phyloP scores from a whole-genome alignment of 2,329 filamentous ascomycete species.

The Aspergillus sp. region DNA sequence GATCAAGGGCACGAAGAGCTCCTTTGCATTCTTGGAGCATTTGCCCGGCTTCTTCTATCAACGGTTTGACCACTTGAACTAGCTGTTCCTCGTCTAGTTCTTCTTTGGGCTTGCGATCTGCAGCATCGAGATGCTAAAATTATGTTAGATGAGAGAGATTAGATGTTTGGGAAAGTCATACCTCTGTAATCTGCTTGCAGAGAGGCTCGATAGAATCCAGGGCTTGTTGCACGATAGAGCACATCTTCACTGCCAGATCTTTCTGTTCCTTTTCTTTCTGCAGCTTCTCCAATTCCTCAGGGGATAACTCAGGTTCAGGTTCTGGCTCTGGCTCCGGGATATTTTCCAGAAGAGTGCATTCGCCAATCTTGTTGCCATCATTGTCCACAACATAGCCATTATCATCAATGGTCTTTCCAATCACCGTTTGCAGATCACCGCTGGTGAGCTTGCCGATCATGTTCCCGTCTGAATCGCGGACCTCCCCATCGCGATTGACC shows the following conservation, averaged over 20 bases:
- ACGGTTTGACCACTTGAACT: conserved; percentile 77
- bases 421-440: conserved; percentile 36
- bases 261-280: conserved; percentile 62
- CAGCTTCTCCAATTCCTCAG: conserved; percentile 50
- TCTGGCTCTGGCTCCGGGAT: conserved; percentile 40
- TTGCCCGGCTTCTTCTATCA: conserved; percentile 79
- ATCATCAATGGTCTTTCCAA: conserved; percentile 42
- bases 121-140: conserved; percentile 66
- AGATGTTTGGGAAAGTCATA: conserved; percentile 33
- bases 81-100: conserved; percentile 87
- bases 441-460: conserved; percentile 42
- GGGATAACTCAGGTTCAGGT: conserved; percentile 19
- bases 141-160: background rate
- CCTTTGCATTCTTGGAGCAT: conserved; percentile 86
- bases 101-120: conserved; percentile 75
- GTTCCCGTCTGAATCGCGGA: conserved; percentile 43
- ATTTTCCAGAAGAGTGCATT: conserved; percentile 59
- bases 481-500: conserved; percentile 49
- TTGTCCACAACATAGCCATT: conserved; percentile 54
- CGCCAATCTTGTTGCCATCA: conserved; percentile 60
- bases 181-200: conserved; percentile 78
- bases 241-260: conserved; percentile 74
- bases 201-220: conserved; percentile 80
- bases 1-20: conserved; percentile 79
- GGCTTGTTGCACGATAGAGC: conserved; percentile 66